Evolutionary conservation across 1,139 yeast species (phyloP).

Genomic region (Nakaseomyces sp.): DNA sequence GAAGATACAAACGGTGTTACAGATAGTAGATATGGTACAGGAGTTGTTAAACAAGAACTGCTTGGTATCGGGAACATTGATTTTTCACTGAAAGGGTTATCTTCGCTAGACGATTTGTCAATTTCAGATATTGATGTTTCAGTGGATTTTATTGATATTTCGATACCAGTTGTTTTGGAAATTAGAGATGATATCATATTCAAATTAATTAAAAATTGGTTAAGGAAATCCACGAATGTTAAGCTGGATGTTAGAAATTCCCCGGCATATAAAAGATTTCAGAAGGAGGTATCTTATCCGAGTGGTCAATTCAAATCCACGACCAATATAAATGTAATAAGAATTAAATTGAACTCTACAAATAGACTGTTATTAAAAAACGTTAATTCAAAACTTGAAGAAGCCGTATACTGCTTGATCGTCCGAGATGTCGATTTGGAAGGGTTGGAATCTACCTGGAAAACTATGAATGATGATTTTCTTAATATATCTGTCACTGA

Average conservation of each 20-base stretch:
- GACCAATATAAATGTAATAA: background rate
- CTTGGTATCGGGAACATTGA: slow-evolving; percentile 33
- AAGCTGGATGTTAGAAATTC: slow-evolving; percentile 7
- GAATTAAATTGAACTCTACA: background rate
- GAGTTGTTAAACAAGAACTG: slow-evolving; percentile 13
- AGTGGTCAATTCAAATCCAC: background rate
- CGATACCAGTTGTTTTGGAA: slow-evolving; percentile 11
- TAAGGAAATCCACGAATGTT: background rate
- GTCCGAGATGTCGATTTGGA: background rate
- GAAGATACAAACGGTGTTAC: slow-evolving; percentile 28
- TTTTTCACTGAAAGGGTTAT: slow-evolving; percentile 45
- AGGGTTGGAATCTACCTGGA: background rate
- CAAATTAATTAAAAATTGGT: background rate
- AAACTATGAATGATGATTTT: background rate
- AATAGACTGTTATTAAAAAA: background rate
- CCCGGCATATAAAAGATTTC: slow-evolving; percentile 21
- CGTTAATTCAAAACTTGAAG: background rate
- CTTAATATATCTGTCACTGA: background rate
- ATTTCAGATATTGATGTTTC: slow-evolving; percentile 14
- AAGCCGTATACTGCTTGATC: background rate
- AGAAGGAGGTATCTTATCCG: slow-evolving; percentile 13
- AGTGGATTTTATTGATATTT: slow-evolving; percentile 12
- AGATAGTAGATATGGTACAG: background rate
- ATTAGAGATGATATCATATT: slow-evolving; percentile 10
- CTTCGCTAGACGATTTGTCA: slow-evolving; percentile 38